Conservation (phyloP, 768 basidiomycete genomes). For the Lactarius vividus region DNA sequence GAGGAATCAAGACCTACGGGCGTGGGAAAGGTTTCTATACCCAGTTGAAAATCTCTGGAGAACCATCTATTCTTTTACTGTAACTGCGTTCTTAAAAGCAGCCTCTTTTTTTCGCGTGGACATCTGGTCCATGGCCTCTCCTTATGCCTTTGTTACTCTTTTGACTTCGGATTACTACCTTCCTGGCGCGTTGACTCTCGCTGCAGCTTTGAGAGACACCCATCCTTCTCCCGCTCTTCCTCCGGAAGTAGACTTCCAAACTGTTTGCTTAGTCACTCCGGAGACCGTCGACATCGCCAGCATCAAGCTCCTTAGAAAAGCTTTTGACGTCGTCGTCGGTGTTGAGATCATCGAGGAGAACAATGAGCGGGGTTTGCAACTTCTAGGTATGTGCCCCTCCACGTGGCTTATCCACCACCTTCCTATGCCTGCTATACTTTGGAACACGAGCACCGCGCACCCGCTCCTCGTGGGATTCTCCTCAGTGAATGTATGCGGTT, state of each 20-base stretch:
- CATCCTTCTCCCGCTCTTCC: conserved; percentile 58
- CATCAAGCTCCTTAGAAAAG: conserved; percentile 73
- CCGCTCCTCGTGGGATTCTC: background rate
- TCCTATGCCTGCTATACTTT: conserved; percentile 1
- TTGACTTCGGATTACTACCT: conserved; percentile 91
- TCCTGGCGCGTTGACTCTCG: conserved; percentile 86
- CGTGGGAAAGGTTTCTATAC: conserved; percentile 24
- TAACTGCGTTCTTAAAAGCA: conserved; percentile 27
- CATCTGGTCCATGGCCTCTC: conserved; percentile 51
- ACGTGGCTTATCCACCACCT: background rate
- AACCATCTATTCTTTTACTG: conserved; percentile 12
- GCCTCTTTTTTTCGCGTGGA: conserved; percentile 19
- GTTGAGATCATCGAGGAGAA: conserved; percentile 83
- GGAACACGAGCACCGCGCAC: background rate
- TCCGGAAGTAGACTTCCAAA: conserved; percentile 68
- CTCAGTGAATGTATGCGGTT: background rate
- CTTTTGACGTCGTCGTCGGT: conserved; percentile 84
- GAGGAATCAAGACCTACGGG: background rate
- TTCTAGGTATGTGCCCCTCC: conserved; percentile 68
- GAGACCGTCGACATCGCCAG: conserved; percentile 84
- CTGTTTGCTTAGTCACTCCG: conserved; percentile 91
- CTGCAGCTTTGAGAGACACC: conserved; percentile 78
- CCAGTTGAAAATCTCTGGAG: conserved; percentile 14
- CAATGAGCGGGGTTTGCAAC: conserved; percentile 60
- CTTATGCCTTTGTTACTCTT: conserved; percentile 87